Conservation (phyloP, 805 yeast species). For the Zygosaccharomyces bailii region DNA sequence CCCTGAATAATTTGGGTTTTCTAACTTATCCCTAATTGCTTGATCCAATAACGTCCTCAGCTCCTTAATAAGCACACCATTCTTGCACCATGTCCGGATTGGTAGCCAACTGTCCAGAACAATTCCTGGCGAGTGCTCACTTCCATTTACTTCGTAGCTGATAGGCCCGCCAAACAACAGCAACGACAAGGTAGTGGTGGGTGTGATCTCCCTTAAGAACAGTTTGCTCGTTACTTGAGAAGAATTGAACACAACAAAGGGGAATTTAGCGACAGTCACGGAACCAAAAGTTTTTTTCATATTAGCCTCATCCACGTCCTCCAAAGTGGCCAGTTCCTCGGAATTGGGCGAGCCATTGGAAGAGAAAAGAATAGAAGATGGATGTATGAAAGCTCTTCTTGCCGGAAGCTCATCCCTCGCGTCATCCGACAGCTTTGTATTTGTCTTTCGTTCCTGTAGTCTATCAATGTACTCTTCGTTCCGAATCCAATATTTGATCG, state of each 20-base stretch:
- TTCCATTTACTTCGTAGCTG: constrained; percentile 48
- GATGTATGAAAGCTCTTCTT: constrained; percentile 77
- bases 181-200: constrained; percentile 66
- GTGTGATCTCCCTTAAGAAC: constrained; percentile 74
- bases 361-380: constrained; percentile 73
- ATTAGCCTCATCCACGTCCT: constrained; percentile 18
- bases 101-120: constrained; percentile 88
- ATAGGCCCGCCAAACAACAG: constrained; percentile 80
- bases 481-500: constrained; percentile 69
- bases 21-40: constrained; percentile 60
- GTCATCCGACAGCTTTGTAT: neutral
- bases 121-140: constrained; percentile 72
- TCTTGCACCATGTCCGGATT: constrained; percentile 87
- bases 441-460: constrained; percentile 18
- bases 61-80: constrained; percentile 78
- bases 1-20: constrained; percentile 41
- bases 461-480: constrained; percentile 50
- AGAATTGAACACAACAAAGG: constrained; percentile 61
- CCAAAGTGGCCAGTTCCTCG: constrained; percentile 26
- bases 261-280: constrained; percentile 41
- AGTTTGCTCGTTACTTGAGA: constrained; percentile 64
- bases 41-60: constrained; percentile 63
- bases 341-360: constrained; percentile 34
- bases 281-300: constrained; percentile 31
- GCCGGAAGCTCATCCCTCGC: constrained; percentile 45